Base-by-base conservation (phyloP, 2,329 filamentous ascomycete species). In the Plectosphaerella cucumerina region DNA sequence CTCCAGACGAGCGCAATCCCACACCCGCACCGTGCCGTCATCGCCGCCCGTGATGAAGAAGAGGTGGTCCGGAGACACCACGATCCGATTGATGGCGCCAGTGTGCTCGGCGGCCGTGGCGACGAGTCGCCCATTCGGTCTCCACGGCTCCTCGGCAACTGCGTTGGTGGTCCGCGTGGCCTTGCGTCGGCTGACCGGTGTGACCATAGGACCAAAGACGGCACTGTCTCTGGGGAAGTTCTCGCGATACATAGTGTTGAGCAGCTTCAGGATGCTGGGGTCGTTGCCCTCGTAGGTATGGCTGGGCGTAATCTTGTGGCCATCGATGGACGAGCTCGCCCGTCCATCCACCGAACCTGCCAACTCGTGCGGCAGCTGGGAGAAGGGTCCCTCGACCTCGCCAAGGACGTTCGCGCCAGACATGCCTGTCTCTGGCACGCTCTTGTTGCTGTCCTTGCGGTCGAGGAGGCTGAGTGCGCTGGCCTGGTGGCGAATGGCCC, bases 31-130 rank as follows among this genome's bases (percentile, higher is more conserved):
- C 6, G 82, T 84, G 3, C 94, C 90, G 67, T 99, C 94, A 61
- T 96, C 90, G 10, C 92, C 93, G 6, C 86, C 93, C 1, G 94
- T 97, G 51, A 97, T 80, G 68, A 99, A 99, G 71, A 99, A 99
- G 5, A 86, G 74, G 65, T 99, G 93, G 63, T 99, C 94, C 1
- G 93, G 90, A 2, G 94, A 86, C 8, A 90, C 82, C 2, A 88
- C 76, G 11, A 97, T 82, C 10, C 92, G 84, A 62, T 88, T 96
- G 56, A 97, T 83, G 8, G 89, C 82, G 1, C 84, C 90, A 23
- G 78, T 85, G 64, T 99, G 94, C 65, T 99, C 94, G 1, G 89
- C 84, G 62, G 97, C 91, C 1, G 90, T 90, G 2, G 92, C 90
- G 18, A 97, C 87, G 9, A 97, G 77, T 48, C 84, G 86, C 2